Conservation (phyloP, 2,329 filamentous ascomycete genomes). For the Arthrinium phaeospermum region DNA sequence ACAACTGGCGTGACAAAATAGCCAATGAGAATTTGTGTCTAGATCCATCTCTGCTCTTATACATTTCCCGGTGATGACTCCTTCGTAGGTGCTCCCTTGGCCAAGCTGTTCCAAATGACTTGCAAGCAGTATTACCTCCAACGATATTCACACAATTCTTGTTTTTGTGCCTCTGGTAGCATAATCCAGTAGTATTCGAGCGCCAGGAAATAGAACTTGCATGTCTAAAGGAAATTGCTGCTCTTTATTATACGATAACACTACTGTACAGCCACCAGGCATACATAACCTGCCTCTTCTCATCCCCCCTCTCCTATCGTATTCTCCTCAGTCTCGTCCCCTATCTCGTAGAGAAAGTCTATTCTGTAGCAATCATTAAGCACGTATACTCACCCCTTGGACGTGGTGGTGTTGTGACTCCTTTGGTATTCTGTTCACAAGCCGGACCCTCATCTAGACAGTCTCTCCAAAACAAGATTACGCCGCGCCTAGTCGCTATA, state of each 20-base stretch:
- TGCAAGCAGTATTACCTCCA: background rate
- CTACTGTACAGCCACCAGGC: background rate
- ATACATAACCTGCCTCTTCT: background rate
- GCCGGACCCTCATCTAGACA: background rate
- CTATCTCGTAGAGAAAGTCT: too few relatives aligned
- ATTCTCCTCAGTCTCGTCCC: background rate
- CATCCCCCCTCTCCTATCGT: background rate
- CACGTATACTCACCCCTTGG: background rate
- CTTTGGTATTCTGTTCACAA: background rate
- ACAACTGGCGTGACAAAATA: background rate
- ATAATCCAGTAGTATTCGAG: too few relatives aligned
- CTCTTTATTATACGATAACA: conserved; percentile 7
- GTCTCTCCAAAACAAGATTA: background rate
- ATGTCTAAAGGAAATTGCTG: background rate
- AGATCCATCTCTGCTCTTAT: background rate
- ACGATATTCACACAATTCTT: background rate
- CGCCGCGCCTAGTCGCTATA: background rate
- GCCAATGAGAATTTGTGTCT: background rate
- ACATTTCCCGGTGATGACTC: background rate
- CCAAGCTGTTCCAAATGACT: background rate
- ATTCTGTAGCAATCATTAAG: background rate
- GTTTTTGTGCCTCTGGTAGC: background rate
- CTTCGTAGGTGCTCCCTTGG: too few relatives aligned
- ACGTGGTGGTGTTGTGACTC: background rate
- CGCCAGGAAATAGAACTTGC: background rate